Percentiles rank a stretch among this genome's conserved stretches.
Conservation (phyloP, 768 basidiomycete species). For the Lentinula guzmanii region DNA sequence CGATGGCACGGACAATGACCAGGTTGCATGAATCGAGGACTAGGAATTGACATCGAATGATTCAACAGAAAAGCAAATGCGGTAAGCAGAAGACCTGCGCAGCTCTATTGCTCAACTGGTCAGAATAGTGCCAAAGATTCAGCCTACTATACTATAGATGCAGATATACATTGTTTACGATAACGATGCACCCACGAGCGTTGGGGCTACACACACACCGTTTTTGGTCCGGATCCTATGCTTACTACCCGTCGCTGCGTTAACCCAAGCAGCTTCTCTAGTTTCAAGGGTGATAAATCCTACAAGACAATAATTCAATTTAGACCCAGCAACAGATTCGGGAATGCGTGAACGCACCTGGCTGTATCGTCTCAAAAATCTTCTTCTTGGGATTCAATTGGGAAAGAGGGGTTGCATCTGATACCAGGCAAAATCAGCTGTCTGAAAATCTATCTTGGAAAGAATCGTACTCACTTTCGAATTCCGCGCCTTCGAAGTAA, state of each 20-base stretch:
- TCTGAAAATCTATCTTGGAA: neutral
- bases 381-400: conserved; percentile 99
- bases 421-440: neutral
- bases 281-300: conserved; percentile 88
- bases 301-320: conserved; percentile 14
- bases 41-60: too few species aligned
- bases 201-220: conserved; percentile 77
- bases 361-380: conserved; percentile 95
- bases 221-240: conserved; percentile 85
- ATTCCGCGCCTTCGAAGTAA: conserved; percentile 90
- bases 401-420: conserved; percentile 61
- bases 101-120: too few species aligned
- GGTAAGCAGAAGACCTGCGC: too few species aligned
- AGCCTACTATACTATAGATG: neutral
- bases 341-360: conserved; percentile 41
- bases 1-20: too few species aligned
- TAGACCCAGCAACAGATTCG: neutral
- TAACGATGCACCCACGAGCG: conserved; percentile 84
- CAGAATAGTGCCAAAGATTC: too few species aligned
- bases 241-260: conserved; percentile 69
- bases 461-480: conserved; percentile 51
- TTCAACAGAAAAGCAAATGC: too few species aligned
- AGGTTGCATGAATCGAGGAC: too few species aligned
- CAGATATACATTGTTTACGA: conserved; percentile 42
- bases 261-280: conserved; percentile 89